Percentiles rank a stretch among this genome's conserved stretches.
Evolutionary conservation across 495 filamentous ascomycete genomes (phyloP).

Genomic region (Neurospora sp.): DNA sequence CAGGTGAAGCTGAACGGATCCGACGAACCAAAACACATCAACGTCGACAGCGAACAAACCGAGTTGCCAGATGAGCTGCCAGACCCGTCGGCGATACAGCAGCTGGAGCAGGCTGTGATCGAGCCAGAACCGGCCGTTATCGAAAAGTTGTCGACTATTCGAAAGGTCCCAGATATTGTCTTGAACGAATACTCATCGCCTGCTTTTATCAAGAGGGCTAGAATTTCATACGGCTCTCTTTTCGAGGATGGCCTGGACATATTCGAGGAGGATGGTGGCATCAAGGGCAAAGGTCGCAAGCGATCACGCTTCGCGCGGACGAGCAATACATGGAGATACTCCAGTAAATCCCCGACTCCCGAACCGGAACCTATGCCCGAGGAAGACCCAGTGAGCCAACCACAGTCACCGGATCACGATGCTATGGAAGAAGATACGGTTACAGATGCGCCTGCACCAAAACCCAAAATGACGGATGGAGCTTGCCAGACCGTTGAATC

Average conservation of each 20-base stretch:
- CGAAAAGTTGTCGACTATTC: conserved; percentile 5
- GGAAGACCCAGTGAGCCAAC: not conserved
- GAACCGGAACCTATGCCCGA: conserved; percentile 29
- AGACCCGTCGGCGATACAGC: conserved; percentile 2
- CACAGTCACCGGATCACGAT: conserved; percentile 8
- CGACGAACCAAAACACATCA: conserved; percentile 26
- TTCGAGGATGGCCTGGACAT: conserved; percentile 53
- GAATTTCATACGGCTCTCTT: conserved; percentile 50
- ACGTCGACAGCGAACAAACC: conserved; percentile 34
- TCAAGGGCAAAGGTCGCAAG: conserved; percentile 58
- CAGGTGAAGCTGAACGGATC: conserved; percentile 38
- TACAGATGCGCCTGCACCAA: conserved; percentile 3
- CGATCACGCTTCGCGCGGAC: conserved; percentile 60
- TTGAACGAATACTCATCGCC: conserved; percentile 57
- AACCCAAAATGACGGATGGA: conserved; percentile 33
- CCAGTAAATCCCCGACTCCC: conserved; percentile 56
- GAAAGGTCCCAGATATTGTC: conserved; percentile 11
- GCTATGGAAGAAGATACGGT: conserved; percentile 27
- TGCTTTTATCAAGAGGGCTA: conserved; percentile 58
- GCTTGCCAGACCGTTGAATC: conserved; percentile 37
- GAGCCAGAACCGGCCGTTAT: conserved; percentile 1
- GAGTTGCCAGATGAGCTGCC: conserved; percentile 3
- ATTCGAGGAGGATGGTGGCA: conserved; percentile 61
- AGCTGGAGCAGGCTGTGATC: not conserved
- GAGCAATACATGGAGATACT: conserved; percentile 60